These are phyloP conservation scores for Sporobolomyces pararoseus DNA, from an alignment of 768 basidiomycete species.

Conservation along the genomic window DNA sequence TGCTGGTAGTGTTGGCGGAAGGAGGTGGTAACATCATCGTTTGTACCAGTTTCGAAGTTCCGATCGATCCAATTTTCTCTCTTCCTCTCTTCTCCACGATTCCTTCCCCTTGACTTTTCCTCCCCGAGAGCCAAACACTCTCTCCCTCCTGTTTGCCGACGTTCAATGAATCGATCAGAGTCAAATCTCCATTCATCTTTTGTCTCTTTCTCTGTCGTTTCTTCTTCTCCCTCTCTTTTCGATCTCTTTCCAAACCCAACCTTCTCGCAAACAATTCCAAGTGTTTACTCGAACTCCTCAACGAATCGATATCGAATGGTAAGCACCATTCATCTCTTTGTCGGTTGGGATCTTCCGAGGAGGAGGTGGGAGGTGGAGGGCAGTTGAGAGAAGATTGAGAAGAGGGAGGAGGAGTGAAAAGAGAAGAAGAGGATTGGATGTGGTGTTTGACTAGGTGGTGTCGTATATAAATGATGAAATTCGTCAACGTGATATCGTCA, in stretches of 20 bases:
- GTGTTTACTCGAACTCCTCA: conserved; percentile 6
- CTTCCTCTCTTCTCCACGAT: neutral
- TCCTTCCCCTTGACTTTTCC: neutral
- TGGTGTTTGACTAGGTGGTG: conserved; percentile 10
- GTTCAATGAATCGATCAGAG: neutral
- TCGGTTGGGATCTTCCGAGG: neutral
- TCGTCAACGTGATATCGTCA: conserved; percentile 12
- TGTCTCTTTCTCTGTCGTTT: neutral
- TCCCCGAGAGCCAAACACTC: neutral
- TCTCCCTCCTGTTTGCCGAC: neutral
- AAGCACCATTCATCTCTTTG: neutral
- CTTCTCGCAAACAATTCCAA: conserved; percentile 9
- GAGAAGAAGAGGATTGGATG: neutral
- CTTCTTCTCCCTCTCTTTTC: neutral
- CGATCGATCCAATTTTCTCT: neutral
- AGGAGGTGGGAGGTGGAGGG: neutral
- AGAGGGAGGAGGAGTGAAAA: neutral
- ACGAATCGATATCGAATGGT: neutral
- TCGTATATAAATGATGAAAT: conserved; percentile 28
- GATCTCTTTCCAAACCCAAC: neutral
- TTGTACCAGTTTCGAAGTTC: neutral
- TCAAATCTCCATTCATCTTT: neutral
- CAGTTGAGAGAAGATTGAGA: neutral
- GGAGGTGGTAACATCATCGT: neutral
- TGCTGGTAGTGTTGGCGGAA: neutral